phyloP scores from a whole-genome alignment of 192 early-diverging fungal genomes.

The Gaertneriomyces sp. region DNA sequence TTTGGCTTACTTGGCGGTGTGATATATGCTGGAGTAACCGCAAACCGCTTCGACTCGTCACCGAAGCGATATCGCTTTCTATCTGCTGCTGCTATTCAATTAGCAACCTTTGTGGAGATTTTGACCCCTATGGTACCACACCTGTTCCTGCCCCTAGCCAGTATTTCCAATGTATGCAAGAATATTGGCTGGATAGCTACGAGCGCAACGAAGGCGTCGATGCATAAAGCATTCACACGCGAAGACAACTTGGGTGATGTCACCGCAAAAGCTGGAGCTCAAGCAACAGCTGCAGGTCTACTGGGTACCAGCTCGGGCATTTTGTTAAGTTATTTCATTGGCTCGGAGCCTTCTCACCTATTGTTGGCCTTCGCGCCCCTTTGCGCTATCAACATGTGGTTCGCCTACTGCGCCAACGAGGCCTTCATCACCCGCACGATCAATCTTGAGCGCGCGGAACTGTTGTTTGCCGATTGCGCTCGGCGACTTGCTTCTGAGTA shows the following conservation, averaged over 20 bases:
- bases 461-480: constrained; percentile 6
- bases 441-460: constrained; percentile 53
- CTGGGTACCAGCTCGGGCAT: constrained; percentile 62
- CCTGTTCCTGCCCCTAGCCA: constrained; percentile 70
- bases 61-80: constrained; percentile 81
- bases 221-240: constrained; percentile 69
- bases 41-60: constrained; percentile 74
- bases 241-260: constrained; percentile 81
- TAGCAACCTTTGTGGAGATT: constrained; percentile 71
- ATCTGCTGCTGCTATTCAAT: constrained; percentile 66
- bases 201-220: constrained; percentile 75
- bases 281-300: constrained; percentile 76
- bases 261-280: constrained; percentile 80
- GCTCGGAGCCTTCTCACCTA: constrained; percentile 52
- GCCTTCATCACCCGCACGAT: constrained; percentile 60
- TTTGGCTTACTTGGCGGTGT: constrained; percentile 83
- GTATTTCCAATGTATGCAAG: constrained; percentile 74
- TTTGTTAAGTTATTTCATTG: constrained; percentile 39
- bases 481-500: background rate
- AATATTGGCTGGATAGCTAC: constrained; percentile 85
- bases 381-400: constrained; percentile 64
- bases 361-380: constrained; percentile 68
- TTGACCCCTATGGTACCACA: constrained; percentile 76
- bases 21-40: constrained; percentile 71
- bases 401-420: constrained; percentile 65